These are phyloP conservation scores for Synchytrium microbalum DNA, from an alignment of 371 early-diverging fungal genomes.

Conservation along the genomic window DNA sequence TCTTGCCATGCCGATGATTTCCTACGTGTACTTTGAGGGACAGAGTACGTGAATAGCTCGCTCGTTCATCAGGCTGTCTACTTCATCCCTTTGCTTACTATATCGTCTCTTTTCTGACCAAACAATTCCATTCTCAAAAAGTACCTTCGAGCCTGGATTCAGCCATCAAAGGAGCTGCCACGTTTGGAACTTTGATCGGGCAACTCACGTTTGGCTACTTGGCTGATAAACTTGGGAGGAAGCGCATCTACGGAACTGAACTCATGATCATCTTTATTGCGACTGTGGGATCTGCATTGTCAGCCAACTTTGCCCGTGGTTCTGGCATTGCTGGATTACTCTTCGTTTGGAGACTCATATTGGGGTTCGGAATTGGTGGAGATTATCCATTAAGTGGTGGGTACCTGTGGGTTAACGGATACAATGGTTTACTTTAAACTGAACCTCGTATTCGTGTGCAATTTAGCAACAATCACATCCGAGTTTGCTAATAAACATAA, in stretches of 20 bases:
- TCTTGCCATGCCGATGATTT: too few species aligned
- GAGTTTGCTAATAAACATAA: constrained; percentile 72
- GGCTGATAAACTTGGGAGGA: too few species aligned
- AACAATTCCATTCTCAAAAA: neutral
- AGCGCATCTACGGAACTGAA: too few species aligned
- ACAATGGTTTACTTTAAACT: too few species aligned
- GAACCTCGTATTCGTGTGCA: too few species aligned
- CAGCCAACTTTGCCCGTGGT: constrained; percentile 58
- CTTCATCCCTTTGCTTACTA: too few species aligned
- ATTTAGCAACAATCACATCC: constrained; percentile 76
- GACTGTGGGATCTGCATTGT: constrained; percentile 72
- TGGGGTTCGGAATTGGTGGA: constrained; percentile 82
- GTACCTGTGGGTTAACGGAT: too few species aligned
- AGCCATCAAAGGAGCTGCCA: neutral
- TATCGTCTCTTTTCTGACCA: too few species aligned
- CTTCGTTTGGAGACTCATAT: constrained; percentile 70
- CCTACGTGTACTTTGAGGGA: neutral
- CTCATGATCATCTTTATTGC: too few species aligned
- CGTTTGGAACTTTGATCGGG: neutral
- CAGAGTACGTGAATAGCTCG: too few species aligned
- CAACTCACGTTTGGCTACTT: neutral
- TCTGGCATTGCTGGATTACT: constrained; percentile 62
- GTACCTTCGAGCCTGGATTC: neutral
- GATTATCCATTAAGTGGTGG: constrained; percentile 52
- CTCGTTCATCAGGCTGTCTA: too few species aligned